Base-by-base conservation (phyloP, 2,329 filamentous ascomycete species). In the Rhinocladiella similis region DNA sequence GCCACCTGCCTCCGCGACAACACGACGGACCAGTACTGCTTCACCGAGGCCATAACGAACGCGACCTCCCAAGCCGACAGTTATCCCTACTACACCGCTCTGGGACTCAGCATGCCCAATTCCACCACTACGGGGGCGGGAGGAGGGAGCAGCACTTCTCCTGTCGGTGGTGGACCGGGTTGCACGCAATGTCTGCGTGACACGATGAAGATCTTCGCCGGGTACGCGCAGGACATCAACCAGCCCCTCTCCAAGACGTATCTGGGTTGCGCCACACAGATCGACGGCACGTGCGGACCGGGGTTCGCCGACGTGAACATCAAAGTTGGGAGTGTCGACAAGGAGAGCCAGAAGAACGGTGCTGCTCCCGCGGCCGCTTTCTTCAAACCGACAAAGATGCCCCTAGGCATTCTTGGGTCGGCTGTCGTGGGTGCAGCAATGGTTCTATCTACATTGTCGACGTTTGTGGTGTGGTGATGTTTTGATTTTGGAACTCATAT, bases 1-100 rank as follows among this genome's bases (percentile, higher is more conserved):
- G 90, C 91, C 2, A 88, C 88, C 5, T 99, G 94, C 69, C 80
- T 96, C 18, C 85, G 84, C 58, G 83, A 90, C 38, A 16, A 3
- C 38, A 13, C 29, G 29, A 33, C 29, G 29, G 29, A 33, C 29
- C 6, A 7, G 6, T 97, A 93, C 77, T 78, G 82, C 76, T 97
- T 91, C 71, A 89, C 89, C 63, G 87, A 90, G 65, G 91, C 93
- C 48, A 85, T 92, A 58, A 91, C 89, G 47, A 96, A 96, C 73
- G 70, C 76, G 5, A 82, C 83, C 19, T 87, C 83, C 7, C 79
- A 88, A 0, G 83, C 85, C 29, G 88, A 94, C 69, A 82, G 84
- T 33, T 93, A 92, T 68, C 81, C 94, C 35, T 99, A 97, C 75
- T 93, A 88, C 67, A 77, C 97, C 2, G 90, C 92, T 0, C 80